Conservation (phyloP, 176 grass and related monocot genomes). For the Phoenix roebelenii region DNA sequence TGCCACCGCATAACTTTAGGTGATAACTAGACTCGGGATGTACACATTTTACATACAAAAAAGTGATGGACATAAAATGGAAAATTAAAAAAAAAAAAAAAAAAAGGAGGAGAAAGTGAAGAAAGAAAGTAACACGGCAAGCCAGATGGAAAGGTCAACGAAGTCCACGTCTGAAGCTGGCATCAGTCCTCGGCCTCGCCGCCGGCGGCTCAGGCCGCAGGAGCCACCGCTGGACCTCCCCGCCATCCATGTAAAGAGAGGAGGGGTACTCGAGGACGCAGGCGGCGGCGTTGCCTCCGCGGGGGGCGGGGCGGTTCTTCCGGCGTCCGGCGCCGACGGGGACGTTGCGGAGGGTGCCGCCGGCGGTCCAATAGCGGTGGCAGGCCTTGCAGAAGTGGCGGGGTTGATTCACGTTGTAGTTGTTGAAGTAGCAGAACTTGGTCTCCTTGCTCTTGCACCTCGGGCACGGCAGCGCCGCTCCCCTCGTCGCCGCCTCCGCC, state of each 20-base stretch:
- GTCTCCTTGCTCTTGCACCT: slow-evolving; percentile 89
- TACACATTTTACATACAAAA: too few species aligned
- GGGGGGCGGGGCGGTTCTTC: slow-evolving; percentile 29
- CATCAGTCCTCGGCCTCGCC: background rate
- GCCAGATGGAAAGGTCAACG: background rate
- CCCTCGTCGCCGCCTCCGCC: slow-evolving; percentile 11
- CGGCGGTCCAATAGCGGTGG: slow-evolving; percentile 95
- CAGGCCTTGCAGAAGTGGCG: slow-evolving; percentile 94
- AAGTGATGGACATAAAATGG: too few species aligned
- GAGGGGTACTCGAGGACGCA: slow-evolving; percentile 24
- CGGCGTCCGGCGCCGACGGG: slow-evolving; percentile 56
- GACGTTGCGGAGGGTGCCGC: slow-evolving; percentile 78
- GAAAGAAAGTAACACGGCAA: too few species aligned
- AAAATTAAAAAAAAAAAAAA: too few species aligned
- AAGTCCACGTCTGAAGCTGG: slow-evolving; percentile 2
- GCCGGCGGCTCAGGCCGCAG: background rate
- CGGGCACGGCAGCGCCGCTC: slow-evolving; percentile 53
- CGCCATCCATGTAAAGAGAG: background rate
- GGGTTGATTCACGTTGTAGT: slow-evolving; percentile 99
- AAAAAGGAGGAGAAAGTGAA: too few species aligned
- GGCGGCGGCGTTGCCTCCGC: background rate
- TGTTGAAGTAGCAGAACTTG: slow-evolving; percentile 99
- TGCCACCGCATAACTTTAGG: too few species aligned
- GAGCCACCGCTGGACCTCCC: slow-evolving; percentile 9
- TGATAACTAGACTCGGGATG: too few species aligned